Base-by-base conservation (phyloP, 208 protist species). In the Crithidia sp. region DNA sequence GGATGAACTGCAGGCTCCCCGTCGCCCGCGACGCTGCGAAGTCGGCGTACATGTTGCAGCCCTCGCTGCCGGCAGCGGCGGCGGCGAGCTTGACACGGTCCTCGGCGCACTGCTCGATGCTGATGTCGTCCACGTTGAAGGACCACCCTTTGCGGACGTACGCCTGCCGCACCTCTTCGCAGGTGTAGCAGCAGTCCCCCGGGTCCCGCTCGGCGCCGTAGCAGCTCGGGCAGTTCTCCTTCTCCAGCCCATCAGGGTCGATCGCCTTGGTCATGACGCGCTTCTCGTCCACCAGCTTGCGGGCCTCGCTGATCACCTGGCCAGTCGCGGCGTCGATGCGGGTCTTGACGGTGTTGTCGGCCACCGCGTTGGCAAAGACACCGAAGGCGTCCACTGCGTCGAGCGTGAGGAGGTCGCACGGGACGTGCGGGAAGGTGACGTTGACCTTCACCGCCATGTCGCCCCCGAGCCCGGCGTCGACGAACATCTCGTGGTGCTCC, bases 1-100 rank as follows among this genome's bases (percentile, higher is more conserved):
- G 91, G 39, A 91, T 79, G 56, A 97, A 84, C 70, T 96, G 90
- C 61, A 97, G 71, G 73, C 85, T 94, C 50, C 94, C 94, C 56
- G 82, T 90, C 41, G 95, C 91, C 12, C 92, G 91, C 55, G 90
- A 76, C 13, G 93, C 91, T 7, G 77, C 47, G 53, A 95, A 83
- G n/a, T 57, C 59, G 4, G 82, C 88, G 52, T 91, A 78, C 10
- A 97, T 14, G 69, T 93, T 92, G 78, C 93, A 97, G 36, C 93
- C 93, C 74, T 96, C 91, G 68, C 75, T 70, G 10, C 67, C 79
- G 17, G 63, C 56, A 6, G 74, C 47, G 19, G 62, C 53, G 28
- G 67, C 64, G 39, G 74, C 81, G 56, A 74, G 16, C 41, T 73
- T 58, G 10, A 92, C 36, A 10, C 89, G 87, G 57, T 94, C 87